Evolutionary conservation across 257 asterid species (phyloP), one percentile per base, ranked within the genome.

Genomic region (Gardenia jasminoides): DNA sequence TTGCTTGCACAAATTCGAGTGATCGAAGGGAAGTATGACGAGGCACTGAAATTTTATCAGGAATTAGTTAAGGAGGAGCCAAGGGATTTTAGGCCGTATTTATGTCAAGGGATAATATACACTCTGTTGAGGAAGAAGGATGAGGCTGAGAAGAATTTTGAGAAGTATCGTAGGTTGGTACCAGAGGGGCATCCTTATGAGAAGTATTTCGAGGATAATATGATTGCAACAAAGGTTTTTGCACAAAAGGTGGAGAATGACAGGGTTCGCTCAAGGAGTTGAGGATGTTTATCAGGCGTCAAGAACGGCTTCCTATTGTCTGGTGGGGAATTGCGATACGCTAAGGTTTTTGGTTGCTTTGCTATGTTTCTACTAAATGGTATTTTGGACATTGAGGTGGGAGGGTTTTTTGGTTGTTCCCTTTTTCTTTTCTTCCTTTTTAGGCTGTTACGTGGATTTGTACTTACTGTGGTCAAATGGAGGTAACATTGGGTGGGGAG

Each of bases 181-280:
- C 98, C 99, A 0, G 88, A 92, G 75, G 96, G 87, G 76, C 98
- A 95, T 78, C 99, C 98, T 26, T 95, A 88, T 28, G 91, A 97
- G 0, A 85, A 88, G 76, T 95, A 87, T 72, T 90, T 93, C 72
- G 97, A 95, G 86, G 97, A 92, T 78, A 93, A 90, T 76, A 92
- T 95, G 98, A 83, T 89, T 67, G 99, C 98, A 0, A 90, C 98
- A 0, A 93, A 93, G 84, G 54, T 89, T 48, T 92, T 93, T 67
- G 98, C 97, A 0, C 91, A 93, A 92, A 88, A 82, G 86, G 85
- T 74, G 83, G 97, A 93, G 87, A 89, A 84, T 39, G 96, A 74
- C 70, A 74, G 70, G 43, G 56, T 64, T 16, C 69, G 68, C 81
- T 54, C 90, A 0, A 92, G 81, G 81, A 89, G 82, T 70, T 92